phyloP scores from a whole-genome alignment of 345 rosid species.

The Ailanthus altissimus region DNA sequence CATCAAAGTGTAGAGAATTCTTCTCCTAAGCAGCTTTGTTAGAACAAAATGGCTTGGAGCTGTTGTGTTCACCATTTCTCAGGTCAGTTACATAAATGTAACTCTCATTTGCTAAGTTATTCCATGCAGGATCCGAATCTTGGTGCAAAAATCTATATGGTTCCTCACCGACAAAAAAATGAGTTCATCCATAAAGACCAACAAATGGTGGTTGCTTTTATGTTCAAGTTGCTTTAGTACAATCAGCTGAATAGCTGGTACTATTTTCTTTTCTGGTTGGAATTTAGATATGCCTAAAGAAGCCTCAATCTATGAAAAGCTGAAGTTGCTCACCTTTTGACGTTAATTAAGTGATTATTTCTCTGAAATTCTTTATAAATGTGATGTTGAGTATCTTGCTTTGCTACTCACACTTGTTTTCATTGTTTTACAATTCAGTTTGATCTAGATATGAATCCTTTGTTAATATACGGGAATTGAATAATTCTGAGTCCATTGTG shows the following conservation, averaged over 20 bases:
- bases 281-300: not conserved
- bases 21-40: not conserved
- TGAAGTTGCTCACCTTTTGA: not conserved
- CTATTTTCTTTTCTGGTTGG: not conserved
- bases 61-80: not conserved
- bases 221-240: not conserved
- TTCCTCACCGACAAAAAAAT: not conserved
- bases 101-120: not conserved
- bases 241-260: no score
- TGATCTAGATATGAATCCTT: no score
- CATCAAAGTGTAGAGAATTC: not conserved
- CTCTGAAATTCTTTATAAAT: not conserved
- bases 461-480: no score
- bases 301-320: not conserved
- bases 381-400: not conserved
- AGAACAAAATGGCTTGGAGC: conserved; percentile 5
- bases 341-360: not conserved
- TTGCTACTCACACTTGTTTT: no score
- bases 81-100: conserved; percentile 5
- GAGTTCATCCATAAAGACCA: not conserved
- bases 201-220: not conserved
- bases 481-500: no score
- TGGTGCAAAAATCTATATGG: not conserved
- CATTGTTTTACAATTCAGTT: no score
- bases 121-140: conserved; percentile 11